Evolutionary conservation across 2,329 filamentous ascomycete genomes (phyloP).

Genomic region (Penicillium sp.): DNA sequence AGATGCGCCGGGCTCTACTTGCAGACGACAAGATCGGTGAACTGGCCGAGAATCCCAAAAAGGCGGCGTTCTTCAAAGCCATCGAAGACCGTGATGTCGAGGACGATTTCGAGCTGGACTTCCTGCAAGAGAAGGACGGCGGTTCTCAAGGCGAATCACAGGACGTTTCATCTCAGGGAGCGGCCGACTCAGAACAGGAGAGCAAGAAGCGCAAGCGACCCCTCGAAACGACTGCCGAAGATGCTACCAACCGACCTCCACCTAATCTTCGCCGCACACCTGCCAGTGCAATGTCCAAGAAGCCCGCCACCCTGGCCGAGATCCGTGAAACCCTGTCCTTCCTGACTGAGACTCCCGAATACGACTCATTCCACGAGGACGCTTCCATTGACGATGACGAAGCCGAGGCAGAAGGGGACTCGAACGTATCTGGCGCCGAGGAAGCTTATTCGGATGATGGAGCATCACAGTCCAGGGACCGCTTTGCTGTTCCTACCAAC

Average conservation of each 20-base stretch:
- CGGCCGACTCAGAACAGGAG: conserved; percentile 20
- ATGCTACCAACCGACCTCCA: conserved; percentile 51
- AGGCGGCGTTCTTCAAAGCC: conserved; percentile 80
- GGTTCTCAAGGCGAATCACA: conserved; percentile 40
- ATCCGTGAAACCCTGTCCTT: conserved; percentile 78
- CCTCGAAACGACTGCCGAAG: conserved; percentile 36
- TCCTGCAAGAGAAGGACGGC: conserved; percentile 51
- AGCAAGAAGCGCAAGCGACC: conserved; percentile 40
- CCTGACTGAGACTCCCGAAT: conserved; percentile 65
- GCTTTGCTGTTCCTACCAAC: conserved; percentile 29
- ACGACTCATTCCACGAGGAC: conserved; percentile 52
- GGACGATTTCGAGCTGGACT: conserved; percentile 69
- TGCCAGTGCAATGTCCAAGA: conserved; percentile 52
- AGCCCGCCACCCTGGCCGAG: conserved; percentile 69
- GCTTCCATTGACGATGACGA: conserved; percentile 45
- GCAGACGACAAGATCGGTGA: conserved; percentile 86
- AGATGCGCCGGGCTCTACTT: conserved; percentile 84
- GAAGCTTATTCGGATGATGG: conserved; percentile 19
- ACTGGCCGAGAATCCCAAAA: conserved; percentile 82
- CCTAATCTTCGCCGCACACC: conserved; percentile 59
- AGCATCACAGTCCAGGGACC: conserved; percentile 24
- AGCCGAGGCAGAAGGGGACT: conserved; percentile 16
- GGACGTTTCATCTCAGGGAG: conserved; percentile 15
- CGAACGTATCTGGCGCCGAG: conserved; percentile 14
- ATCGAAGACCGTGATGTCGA: conserved; percentile 75